Evolutionary conservation across 768 basidiomycete species (phyloP).

Genomic region (Xerocomus spinulosus): DNA sequence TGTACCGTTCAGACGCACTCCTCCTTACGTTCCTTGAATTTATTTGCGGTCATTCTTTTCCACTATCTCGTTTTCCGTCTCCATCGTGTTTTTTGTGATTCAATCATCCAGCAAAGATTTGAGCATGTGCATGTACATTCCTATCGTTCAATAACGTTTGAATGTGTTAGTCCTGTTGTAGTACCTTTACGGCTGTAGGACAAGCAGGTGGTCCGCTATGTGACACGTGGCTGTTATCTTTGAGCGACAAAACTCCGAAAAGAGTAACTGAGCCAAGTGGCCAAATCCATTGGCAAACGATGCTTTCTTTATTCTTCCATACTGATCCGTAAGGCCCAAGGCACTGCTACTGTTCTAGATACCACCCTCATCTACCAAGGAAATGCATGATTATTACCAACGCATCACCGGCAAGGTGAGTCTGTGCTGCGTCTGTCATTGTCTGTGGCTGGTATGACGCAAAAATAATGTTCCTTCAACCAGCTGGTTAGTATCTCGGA

Average conservation of each 20-base stretch:
- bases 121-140: constrained; percentile 27
- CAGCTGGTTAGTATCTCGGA: neutral
- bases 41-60: constrained; percentile 9
- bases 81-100: constrained; percentile 11
- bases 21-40: constrained; percentile 13
- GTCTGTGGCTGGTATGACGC: neutral
- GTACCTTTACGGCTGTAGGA: constrained; percentile 18
- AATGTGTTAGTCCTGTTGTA: constrained; percentile 27
- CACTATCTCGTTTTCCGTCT: constrained; percentile 6
- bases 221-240: neutral
- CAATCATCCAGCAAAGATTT: constrained; percentile 20
- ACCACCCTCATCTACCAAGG: too few species aligned
- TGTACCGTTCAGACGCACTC: neutral
- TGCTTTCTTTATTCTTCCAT: too few species aligned
- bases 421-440: neutral
- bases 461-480: neutral
- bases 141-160: constrained; percentile 23
- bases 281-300: constrained; percentile 5
- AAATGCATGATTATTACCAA: neutral
- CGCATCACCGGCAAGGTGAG: neutral
- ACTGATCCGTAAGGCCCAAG: too few species aligned
- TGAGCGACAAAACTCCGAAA: neutral
- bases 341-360: too few species aligned
- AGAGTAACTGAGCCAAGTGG: constrained; percentile 7
- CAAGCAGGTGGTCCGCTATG: constrained; percentile 1